Conservation (phyloP, 305 asterid genomes). For the Fraxinus albicans region DNA sequence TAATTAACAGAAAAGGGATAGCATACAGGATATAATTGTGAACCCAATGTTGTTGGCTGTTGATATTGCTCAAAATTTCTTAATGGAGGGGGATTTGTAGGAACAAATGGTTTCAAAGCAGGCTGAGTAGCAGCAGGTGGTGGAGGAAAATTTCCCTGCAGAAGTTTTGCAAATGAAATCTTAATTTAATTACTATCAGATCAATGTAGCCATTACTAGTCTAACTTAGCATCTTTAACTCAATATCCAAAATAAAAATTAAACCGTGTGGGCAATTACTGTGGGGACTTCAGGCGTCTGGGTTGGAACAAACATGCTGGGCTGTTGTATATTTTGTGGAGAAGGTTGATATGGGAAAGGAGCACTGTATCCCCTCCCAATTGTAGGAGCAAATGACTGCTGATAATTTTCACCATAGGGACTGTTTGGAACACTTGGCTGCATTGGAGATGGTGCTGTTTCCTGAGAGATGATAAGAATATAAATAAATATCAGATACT, state of each 20-base stretch:
- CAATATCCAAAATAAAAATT: conserved; percentile 2
- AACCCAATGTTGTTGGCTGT: conserved; percentile 81
- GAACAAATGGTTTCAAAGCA: conserved; percentile 65
- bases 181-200: conserved; percentile 13
- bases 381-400: conserved; percentile 34
- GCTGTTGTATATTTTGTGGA: conserved; percentile 52
- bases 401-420: conserved; percentile 44
- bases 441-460: conserved; percentile 29
- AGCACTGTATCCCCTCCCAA: conserved; percentile 30
- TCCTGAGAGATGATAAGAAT: conserved; percentile 31
- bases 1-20: neutral
- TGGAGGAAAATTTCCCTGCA: conserved; percentile 70
- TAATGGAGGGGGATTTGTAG: conserved; percentile 75
- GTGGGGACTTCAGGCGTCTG: conserved; percentile 54
- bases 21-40: conserved; percentile 93
- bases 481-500: conserved; percentile 4
- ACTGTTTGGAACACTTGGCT: conserved; percentile 29
- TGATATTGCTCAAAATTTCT: conserved; percentile 86
- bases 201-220: conserved; percentile 5
- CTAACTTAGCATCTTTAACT: conserved; percentile 4
- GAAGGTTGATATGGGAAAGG: conserved; percentile 50
- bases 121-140: conserved; percentile 77
- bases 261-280: conserved; percentile 40
- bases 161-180: conserved; percentile 12
- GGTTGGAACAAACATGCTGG: conserved; percentile 78